Conservation (phyloP, 108 stramenopile genomes). For the Schizochytrium sp. region DNA sequence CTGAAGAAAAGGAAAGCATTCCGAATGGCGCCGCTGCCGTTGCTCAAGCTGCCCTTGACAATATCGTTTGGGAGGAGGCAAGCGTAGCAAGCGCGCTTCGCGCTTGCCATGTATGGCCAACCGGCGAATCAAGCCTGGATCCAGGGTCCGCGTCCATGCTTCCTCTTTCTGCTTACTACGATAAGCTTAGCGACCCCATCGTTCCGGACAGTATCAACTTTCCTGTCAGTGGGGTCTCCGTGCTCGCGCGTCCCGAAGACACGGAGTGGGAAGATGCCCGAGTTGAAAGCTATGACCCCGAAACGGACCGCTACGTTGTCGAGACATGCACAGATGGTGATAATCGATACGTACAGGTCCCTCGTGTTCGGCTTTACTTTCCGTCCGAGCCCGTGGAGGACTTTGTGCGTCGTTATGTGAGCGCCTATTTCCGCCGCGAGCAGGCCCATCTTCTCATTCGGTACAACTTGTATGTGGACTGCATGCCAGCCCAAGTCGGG, state of each 20-base stretch:
- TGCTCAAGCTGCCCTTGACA: background rate
- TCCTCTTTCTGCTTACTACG: background rate
- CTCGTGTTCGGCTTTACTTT: background rate
- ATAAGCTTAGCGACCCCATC: background rate
- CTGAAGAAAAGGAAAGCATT: too few species aligned
- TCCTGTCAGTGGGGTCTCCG: background rate
- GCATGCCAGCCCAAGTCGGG: slow-evolving; percentile 33
- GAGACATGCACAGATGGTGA: background rate
- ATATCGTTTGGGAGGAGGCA: background rate
- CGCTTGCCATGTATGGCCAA: background rate
- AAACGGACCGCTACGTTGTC: background rate
- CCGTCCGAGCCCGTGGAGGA: background rate
- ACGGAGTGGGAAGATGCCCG: background rate
- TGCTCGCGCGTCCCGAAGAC: background rate
- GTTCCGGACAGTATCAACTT: background rate
- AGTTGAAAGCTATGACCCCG: background rate
- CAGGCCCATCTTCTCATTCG: slow-evolving; percentile 16
- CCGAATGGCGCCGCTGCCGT: background rate
- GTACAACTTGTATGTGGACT: slow-evolving; percentile 30
- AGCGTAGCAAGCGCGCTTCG: background rate
- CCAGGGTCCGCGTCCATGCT: background rate
- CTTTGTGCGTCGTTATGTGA: slow-evolving; percentile 20
- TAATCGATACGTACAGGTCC: background rate
- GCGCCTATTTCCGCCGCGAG: background rate
- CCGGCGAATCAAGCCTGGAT: background rate